Evolutionary conservation across 441 rosid species (phyloP), one percentile per base, ranked within the genome.

Genomic region (Rhodomyrtus psidioides): DNA sequence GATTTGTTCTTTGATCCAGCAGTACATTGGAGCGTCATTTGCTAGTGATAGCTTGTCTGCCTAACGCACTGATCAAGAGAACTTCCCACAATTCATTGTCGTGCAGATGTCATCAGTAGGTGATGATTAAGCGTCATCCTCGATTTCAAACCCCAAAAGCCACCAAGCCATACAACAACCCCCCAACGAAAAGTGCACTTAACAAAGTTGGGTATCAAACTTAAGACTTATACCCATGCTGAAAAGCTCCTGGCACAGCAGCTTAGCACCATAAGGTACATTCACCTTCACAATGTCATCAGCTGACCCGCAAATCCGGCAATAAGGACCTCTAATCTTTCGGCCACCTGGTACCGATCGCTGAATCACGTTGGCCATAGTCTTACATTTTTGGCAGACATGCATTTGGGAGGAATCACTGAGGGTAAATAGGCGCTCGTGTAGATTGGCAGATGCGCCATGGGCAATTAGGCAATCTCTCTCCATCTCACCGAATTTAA

Each of bases 221-320:
- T 95, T 93, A 88, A 95, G 90, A 84, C 87, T 85, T 26, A 96
- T 94, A 12, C 98, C 98, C 98, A 95, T 96, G 83, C 96, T 93
- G 90, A 95, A 96, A 10, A 94, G 96, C 92, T 95, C 98, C 88
- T 96, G 96, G 70, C 89, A 91, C 83, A 97, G 86, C 39, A 97
- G 87, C 90, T 95, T 97, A 19, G 99, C 99, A 15, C 98, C 98
- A 34, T 96, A 95, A 0, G 99, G 98, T 53, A 97, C 98, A 81
- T 87, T 87, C 0, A 92, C 96, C 90, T 81, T 93, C 3, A 95
- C 93, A 70, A 97, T 91, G 27, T 94, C 92, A 85, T 96, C 98
- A 0, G 82, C 91, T 0, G 96, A 90, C 23, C 91, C 89, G 53
- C 99, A 97, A 6, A 91, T 17, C 28, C 93, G 90, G 86, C 98